Base-by-base conservation (phyloP, 768 basidiomycete species). In the Brasilioporus rufonigricans region DNA sequence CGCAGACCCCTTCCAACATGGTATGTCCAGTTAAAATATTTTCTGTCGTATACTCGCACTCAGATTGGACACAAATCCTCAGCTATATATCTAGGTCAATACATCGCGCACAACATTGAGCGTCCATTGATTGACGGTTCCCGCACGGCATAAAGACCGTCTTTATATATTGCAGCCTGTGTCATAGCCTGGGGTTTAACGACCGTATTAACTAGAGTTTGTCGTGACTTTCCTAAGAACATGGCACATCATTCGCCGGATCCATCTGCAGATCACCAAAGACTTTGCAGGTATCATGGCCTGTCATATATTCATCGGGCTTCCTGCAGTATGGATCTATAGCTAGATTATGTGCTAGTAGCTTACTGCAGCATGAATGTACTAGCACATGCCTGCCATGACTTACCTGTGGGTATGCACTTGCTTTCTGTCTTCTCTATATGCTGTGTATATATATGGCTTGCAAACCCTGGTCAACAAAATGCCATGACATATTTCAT, bases 1-100 rank as follows among this genome's bases (percentile, higher is more conserved):
- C 80, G 18, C 84, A 86, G 60, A 77, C 86, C 50, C 85, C 85
- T 1, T 85, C 81, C 0, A 87, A 85, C 61, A 85, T 87, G 80
- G 84, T 80, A 58, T n/a, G 72, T 5, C 48, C 18, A 1, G 45
- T 39, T n/a, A n/a, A 21, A 12, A 19, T 39, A 16, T 49, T 36
- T 2, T 14, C 29, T n/a, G 5, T 19, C 6, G 23, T 32, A 44
- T 35, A 18, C 19, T 29, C 23, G 2, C 18, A 38, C 44, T 29
- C 14, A 51, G 13, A 1, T 7, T n/a, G 4, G 0, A 36, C 14
- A 14, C 50, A 84, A 83, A 73, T 85, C 50, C 60, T 86, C 18
- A 84, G 83, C 54, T 75, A 77, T 53, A 74, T 85, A 43, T 73
- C 76, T 44, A 73, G 80, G 84, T 81, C 51, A 13, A 67, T 54